These are phyloP conservation scores for Capronia coronata DNA, from an alignment of 2,329 filamentous ascomycete genomes.

Conservation along the genomic window DNA sequence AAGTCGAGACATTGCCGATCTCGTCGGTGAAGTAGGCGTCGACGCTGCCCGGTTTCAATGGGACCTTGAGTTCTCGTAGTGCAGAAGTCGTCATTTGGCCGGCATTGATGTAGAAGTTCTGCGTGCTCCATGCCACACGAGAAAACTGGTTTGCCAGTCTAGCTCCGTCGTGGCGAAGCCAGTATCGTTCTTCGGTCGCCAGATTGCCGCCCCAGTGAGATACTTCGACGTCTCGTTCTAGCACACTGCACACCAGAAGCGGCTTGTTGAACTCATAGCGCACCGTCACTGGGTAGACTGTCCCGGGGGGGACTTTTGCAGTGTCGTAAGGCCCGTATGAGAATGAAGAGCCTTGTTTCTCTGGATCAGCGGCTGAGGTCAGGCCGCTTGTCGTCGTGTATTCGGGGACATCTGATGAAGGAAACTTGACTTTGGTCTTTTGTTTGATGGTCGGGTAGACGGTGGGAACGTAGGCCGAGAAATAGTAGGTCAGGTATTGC, in stretches of 20 bases:
- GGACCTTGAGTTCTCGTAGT: conserved; percentile 73
- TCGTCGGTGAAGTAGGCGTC: conserved; percentile 94
- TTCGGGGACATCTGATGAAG: conserved; percentile 70
- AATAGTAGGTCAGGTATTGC: conserved; percentile 79
- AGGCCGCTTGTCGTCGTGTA: conserved; percentile 65
- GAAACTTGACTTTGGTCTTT: conserved; percentile 93
- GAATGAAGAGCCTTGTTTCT: conserved; percentile 76
- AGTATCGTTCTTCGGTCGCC: conserved; percentile 90
- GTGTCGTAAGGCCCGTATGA: conserved; percentile 83
- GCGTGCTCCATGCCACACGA: conserved; percentile 67
- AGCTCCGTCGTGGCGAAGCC: conserved; percentile 78
- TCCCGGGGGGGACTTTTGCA: conserved; percentile 65
- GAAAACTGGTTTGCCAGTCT: conserved; percentile 67
- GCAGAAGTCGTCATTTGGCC: conserved; percentile 65
- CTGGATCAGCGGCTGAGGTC: conserved; percentile 57
- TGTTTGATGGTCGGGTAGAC: conserved; percentile 84
- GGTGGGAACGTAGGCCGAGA: conserved; percentile 77
- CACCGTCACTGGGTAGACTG: conserved; percentile 63
- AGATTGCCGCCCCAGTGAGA: conserved; percentile 98
- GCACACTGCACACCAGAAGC: conserved; percentile 65
- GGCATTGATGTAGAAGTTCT: conserved; percentile 54
- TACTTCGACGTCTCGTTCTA: conserved; percentile 90
- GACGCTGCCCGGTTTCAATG: conserved; percentile 68
- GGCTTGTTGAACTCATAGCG: conserved; percentile 96
- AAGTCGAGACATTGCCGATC: conserved; percentile 95